Evolutionary conservation across 2,329 filamentous ascomycete genomes (phyloP).

Genomic region (Cadophora sp.): DNA sequence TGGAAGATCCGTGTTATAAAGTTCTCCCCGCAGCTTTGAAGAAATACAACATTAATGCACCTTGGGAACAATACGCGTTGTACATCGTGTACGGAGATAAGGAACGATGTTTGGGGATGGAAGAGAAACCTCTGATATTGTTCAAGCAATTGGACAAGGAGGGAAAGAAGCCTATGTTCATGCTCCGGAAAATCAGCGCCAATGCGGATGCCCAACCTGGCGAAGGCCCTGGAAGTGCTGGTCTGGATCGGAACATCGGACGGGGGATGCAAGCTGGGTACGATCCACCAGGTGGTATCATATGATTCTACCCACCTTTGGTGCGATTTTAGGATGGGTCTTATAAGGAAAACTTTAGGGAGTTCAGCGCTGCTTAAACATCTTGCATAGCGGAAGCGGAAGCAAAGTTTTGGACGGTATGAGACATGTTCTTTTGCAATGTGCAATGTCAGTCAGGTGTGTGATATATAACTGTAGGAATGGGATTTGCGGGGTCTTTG

Average conservation of each 20-base stretch:
- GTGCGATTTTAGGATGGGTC: not conserved
- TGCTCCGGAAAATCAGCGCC: slow-evolving; percentile 67
- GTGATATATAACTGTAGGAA: slow-evolving; percentile 26
- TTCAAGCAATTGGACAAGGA: slow-evolving; percentile 98
- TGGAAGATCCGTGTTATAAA: slow-evolving; percentile 98
- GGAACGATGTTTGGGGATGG: slow-evolving; percentile 87
- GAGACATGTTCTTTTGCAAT: not conserved
- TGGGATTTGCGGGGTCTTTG: slow-evolving; percentile 9
- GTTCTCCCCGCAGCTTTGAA: slow-evolving; percentile 94
- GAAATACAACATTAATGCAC: slow-evolving; percentile 98
- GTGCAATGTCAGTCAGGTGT: not conserved
- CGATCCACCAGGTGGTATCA: slow-evolving; percentile 46
- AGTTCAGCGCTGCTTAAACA: slow-evolving; percentile 21
- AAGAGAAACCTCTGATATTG: slow-evolving; percentile 92
- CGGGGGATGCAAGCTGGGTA: slow-evolving; percentile 36
- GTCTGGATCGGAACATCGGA: slow-evolving; percentile 37
- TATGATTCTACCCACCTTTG: slow-evolving; percentile 31
- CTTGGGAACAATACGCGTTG: slow-evolving; percentile 95
- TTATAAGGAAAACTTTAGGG: slow-evolving; percentile 3
- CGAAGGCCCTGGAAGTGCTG: slow-evolving; percentile 48
- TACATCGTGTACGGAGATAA: slow-evolving; percentile 99
- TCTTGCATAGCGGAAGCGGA: slow-evolving; percentile 24
- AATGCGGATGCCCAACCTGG: slow-evolving; percentile 52
- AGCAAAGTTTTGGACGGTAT: slow-evolving; percentile 14
- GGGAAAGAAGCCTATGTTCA: slow-evolving; percentile 99